Evolutionary conservation across 1,139 yeast species (phyloP), one percentile per base, ranked within the genome.

Genomic region (Debaryomycetaceae sp.): DNA sequence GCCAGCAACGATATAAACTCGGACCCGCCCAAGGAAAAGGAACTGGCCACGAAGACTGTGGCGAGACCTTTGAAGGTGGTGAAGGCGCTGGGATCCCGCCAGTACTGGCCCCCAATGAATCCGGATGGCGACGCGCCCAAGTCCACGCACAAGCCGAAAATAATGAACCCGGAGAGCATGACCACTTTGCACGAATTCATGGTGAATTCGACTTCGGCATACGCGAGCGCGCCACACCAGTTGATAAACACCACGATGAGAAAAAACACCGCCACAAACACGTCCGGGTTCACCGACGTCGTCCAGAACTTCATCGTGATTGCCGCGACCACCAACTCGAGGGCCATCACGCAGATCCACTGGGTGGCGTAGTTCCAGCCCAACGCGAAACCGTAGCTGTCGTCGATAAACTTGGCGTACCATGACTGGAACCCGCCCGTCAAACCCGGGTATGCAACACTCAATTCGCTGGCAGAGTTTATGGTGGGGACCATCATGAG

Each of bases 1-100:
- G 93, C 90, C 29, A 77, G 71, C 85, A 81, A 77, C 1, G 86
- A 69, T 37, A 83, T 73, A 44, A 81, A 81, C 50, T 83, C 94
- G 2, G 93, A 90, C 3, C 93, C 93, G 7, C 85, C 86, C 39
- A 80, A 71, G 10, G 86, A 75, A 51, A 77, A 81, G 12, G 73
- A 62, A 15, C 80, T 79, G 26, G n/a, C 67, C 65, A 23, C 45
- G 35, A 27, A 80, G 45, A 57, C 64, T 7, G 60, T 39, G 35
- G 57, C 55, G 28, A 61, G 41, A 10, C 69, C 69, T 39, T 62
- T 62, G 42, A 62, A 61, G 38, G 58, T 40, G 16, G 64, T 45
- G 45, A 61, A 59, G 21, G 53, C 53, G 26, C 63, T 63, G 4
- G 67, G 68, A 30, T 60, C 42, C 32, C 53, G 51, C 73, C 73